A percentile compares a stretch with the other conserved stretches of the same genome.
These are phyloP conservation scores for Fragilariopsis cylindrus DNA, from an alignment of 108 stramenopile species.

Conservation along the genomic window DNA sequence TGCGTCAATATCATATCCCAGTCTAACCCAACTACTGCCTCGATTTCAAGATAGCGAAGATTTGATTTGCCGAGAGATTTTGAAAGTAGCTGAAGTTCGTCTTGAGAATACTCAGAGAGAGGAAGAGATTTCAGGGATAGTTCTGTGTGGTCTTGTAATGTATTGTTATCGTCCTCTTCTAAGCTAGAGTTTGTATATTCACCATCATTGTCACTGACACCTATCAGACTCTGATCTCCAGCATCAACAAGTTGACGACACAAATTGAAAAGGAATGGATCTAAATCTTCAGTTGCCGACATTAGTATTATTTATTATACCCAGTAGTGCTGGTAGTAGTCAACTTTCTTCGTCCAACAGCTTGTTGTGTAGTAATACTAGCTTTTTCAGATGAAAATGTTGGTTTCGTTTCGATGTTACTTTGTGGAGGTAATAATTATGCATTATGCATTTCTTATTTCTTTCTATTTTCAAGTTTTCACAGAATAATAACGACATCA, in stretches of 20 bases:
- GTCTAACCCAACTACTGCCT: neutral
- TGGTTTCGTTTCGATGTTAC: no score
- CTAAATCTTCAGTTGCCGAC: neutral
- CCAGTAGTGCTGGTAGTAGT: no score
- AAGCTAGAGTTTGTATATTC: neutral
- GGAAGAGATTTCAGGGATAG: neutral
- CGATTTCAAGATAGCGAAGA: conserved; percentile 1
- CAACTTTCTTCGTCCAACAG: no score
- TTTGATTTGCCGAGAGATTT: conserved; percentile 2
- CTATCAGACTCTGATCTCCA: neutral
- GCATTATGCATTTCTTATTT: no score
- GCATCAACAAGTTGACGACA: conserved; percentile 1
- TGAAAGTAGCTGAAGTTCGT: conserved; percentile 3
- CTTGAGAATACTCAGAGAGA: neutral
- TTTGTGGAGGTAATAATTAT: no score
- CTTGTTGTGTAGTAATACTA: no score
- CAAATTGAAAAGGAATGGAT: conserved; percentile 7
- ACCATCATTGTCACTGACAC: neutral
- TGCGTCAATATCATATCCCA: conserved; percentile 10
- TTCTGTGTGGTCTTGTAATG: neutral
- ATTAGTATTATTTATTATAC: no score
- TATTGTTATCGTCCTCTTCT: neutral
- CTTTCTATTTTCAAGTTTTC: no score
- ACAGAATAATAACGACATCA: no score
- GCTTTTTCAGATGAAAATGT: no score